These are phyloP conservation scores for Petunia hybrid DNA, from an alignment of 305 asterid genomes.

Conservation along the genomic window DNA sequence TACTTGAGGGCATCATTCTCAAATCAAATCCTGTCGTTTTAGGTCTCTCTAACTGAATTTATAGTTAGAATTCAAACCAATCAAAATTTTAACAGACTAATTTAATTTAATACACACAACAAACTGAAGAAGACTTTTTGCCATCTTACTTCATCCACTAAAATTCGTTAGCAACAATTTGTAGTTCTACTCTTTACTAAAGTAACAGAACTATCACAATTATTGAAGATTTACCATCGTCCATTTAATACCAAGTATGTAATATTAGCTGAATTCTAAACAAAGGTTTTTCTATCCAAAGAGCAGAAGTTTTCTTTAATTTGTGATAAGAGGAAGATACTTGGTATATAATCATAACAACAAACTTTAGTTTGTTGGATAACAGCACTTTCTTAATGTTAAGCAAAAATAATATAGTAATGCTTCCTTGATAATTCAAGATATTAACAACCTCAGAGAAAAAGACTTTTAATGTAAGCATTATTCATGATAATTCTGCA, in stretches of 20 bases:
- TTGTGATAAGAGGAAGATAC: too few species aligned
- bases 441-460: constrained; percentile 21
- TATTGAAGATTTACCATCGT: too few species aligned
- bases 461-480: constrained; percentile 35
- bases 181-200: too few species aligned
- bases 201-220: too few species aligned
- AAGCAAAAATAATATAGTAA: neutral
- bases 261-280: too few species aligned
- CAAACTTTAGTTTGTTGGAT: neutral
- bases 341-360: neutral
- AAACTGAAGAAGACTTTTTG: constrained; percentile 28
- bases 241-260: too few species aligned
- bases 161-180: neutral
- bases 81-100: neutral
- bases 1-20: neutral
- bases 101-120: neutral
- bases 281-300: too few species aligned
- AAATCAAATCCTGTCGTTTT: neutral
- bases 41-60: neutral
- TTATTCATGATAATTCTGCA: constrained; percentile 23
- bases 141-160: constrained; percentile 37
- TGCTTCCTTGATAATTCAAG: neutral
- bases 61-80: neutral
- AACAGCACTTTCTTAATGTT: neutral
- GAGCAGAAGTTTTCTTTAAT: too few species aligned